Evolutionary conservation across 1,284 basidiomycete species (phyloP), one percentile per base, ranked within the genome.

Genomic region (Athelia sp.): DNA sequence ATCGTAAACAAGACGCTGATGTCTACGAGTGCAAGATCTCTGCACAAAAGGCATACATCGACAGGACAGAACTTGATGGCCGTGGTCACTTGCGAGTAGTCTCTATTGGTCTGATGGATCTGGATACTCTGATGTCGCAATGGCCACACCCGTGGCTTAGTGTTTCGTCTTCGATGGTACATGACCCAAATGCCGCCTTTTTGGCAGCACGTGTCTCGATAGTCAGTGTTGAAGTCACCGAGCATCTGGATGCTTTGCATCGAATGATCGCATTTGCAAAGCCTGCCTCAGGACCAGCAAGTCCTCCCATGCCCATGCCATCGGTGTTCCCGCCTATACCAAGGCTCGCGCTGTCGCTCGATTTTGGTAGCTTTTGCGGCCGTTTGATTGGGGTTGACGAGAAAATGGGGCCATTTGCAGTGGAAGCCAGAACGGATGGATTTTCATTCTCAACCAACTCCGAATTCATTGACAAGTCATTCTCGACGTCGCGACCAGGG

Each of bases 161-260:
- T 26, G 64, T 74, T 3, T 68, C 76, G 3, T 63, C 71, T n/a
- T 77, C 79, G 58, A 63, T 83, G 45, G 56, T 59, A n/a, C 79
- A 76, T 26, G 82, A 86, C 57, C 76, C 80, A 3, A 83, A 82
- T 58, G 71, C 75, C 4, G 73, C 85, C 9, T 69, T 82, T 13
- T 48, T 86, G 18, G 75, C 75, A n/a, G 58, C 81, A 18, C 70
- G 74, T 22, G 49, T 76, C 24, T 68, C 65, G n/a, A 49, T 87
- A 2, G 69, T 69, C 9, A 66, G 67, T 4, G 52, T 87, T 4
- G 67, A 78, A 36, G 51, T 82, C 13, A 73, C 72, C 15, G 81
- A 83, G 47, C 72, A 69, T 4, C 57, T 81, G 40, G 79, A 82
- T 47, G 68, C 73, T 47, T 52, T 88, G 9, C 66, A 72, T 24